Evolutionary conservation across 164 flowering plant species (phyloP).

Genomic region (Macadamia integrifolia): DNA sequence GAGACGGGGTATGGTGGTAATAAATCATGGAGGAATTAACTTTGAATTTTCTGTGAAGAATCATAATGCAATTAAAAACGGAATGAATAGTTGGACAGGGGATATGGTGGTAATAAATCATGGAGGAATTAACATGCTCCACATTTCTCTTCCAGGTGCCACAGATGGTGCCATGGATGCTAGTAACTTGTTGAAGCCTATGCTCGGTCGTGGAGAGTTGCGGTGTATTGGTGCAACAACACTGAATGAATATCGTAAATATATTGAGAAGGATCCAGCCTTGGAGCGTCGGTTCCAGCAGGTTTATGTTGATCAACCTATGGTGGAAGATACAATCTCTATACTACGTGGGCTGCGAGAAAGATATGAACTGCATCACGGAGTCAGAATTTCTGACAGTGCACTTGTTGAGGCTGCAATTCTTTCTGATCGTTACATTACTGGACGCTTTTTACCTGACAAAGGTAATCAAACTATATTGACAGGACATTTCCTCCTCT

Average conservation of each 20-base stretch:
- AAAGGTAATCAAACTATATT: constrained; percentile 46
- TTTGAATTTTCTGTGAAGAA: too few species aligned
- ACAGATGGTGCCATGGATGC: constrained; percentile 97
- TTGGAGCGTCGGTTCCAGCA: constrained; percentile 94
- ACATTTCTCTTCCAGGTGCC: constrained; percentile 53
- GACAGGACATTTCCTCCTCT: too few species aligned
- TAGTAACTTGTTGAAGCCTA: constrained; percentile 86
- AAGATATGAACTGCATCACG: constrained; percentile 91
- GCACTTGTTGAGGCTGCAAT: constrained; percentile 96
- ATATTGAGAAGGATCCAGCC: constrained; percentile 92
- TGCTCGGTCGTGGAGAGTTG: constrained; percentile 94
- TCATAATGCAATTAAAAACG: too few species aligned
- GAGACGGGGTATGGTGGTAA: too few species aligned
- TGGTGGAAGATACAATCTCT: constrained; percentile 82
- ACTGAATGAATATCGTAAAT: constrained; percentile 87
- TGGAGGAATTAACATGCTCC: background rate
- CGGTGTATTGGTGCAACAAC: constrained; percentile 97
- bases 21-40: too few species aligned
- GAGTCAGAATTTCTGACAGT: constrained; percentile 83
- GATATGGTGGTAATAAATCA: too few species aligned
- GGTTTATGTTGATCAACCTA: constrained; percentile 91
- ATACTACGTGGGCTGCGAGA: constrained; percentile 86
- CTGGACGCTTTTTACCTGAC: constrained; percentile 91
- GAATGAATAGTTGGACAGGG: too few species aligned
- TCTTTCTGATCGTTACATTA: constrained; percentile 87